phyloP scores from a whole-genome alignment of 768 basidiomycete species.

The Auricularia sp. region DNA sequence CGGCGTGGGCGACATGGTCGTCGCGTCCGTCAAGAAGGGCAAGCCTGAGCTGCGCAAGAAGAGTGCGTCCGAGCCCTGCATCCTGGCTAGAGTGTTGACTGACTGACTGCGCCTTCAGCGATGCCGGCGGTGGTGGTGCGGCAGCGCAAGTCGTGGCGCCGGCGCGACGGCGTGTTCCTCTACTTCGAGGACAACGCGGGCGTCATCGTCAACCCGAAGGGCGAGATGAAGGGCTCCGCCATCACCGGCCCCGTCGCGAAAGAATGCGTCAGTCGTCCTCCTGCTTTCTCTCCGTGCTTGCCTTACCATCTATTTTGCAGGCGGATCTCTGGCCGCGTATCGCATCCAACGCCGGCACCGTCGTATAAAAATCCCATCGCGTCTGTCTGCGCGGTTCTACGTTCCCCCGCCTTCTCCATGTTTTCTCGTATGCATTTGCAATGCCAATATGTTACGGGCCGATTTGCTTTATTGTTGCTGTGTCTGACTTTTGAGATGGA shows the following conservation, averaged over 20 bases:
- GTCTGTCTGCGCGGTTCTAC: neutral
- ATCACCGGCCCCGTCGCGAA: conserved; percentile 97
- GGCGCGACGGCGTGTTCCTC: conserved; percentile 97
- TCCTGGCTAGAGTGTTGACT: no score
- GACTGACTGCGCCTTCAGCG: conserved; percentile 35
- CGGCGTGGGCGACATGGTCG: conserved; percentile 90
- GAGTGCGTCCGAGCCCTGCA: conserved; percentile 47
- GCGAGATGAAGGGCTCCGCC: conserved; percentile 99
- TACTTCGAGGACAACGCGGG: conserved; percentile 99
- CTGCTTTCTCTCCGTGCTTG: neutral
- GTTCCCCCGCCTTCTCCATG: neutral
- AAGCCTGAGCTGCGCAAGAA: conserved; percentile 99
- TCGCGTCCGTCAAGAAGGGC: conserved; percentile 98
- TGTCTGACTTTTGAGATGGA: no score
- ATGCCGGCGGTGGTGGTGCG: conserved; percentile 97
- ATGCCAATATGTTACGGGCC: no score
- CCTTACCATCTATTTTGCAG: conserved; percentile 28
- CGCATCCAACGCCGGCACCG: conserved; percentile 96
- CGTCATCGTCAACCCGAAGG: conserved; percentile 97
- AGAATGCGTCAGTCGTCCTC: conserved; percentile 76
- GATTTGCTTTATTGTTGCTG: no score
- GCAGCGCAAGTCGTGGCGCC: conserved; percentile 97
- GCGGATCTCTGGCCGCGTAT: conserved; percentile 99
- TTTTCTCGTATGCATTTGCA: neutral
- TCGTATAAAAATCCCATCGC: conserved; percentile 51